Percentiles rank a stretch among this genome's conserved stretches.
These are phyloP conservation scores for Hansenula anomala DNA, from an alignment of 1,139 yeast genomes.

Conservation along the genomic window DNA sequence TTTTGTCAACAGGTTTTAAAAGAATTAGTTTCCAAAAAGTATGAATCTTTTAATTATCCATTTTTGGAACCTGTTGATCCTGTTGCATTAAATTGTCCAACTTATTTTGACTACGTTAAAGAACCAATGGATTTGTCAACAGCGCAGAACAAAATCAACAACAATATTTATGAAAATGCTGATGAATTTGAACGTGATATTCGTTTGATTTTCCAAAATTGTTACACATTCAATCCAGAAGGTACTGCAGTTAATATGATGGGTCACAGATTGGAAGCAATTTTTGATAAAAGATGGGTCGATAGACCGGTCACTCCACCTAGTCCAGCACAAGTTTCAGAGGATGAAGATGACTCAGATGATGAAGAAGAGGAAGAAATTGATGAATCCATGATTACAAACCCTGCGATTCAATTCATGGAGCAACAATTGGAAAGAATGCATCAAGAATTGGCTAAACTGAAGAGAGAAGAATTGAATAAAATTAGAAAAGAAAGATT, in stretches of 20 bases:
- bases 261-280: constrained; percentile 88
- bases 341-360: constrained; percentile 41
- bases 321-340: constrained; percentile 35
- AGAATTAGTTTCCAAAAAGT: constrained; percentile 79
- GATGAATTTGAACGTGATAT: constrained; percentile 85
- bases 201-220: constrained; percentile 77
- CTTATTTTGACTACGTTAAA: constrained; percentile 78
- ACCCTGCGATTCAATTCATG: constrained; percentile 84
- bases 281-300: constrained; percentile 85
- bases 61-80: constrained; percentile 94
- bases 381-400: constrained; percentile 68
- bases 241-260: constrained; percentile 92
- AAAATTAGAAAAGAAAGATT: constrained; percentile 43
- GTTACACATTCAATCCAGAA: constrained; percentile 91
- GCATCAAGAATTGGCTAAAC: constrained; percentile 77
- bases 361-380: constrained; percentile 62
- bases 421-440: constrained; percentile 83
- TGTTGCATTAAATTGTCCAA: constrained; percentile 87
- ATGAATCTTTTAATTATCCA: constrained; percentile 81
- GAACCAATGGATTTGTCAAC: constrained; percentile 96
- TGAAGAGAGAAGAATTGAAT: constrained; percentile 71
- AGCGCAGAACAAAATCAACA: constrained; percentile 70
- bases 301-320: constrained; percentile 80
- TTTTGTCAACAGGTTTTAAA: constrained; percentile 80
- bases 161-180: constrained; percentile 84